Percentiles rank a stretch among this genome's conserved stretches.
phyloP scores from a whole-genome alignment of 176 grass and related monocot genomes.

The Zoysia pacifica region DNA sequence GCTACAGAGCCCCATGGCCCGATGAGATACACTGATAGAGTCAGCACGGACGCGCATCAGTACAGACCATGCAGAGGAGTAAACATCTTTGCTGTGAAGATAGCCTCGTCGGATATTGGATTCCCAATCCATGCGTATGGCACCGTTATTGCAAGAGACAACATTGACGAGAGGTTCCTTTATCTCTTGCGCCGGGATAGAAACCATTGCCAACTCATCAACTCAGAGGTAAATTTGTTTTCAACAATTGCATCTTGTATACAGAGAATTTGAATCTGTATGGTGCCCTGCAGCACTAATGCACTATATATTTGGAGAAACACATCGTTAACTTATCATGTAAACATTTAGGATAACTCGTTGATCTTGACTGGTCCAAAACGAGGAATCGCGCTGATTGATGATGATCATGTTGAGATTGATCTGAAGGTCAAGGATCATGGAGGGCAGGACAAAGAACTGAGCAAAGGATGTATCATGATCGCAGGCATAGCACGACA shows the following conservation, averaged over 20 bases:
- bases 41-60: not conserved
- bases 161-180: not conserved
- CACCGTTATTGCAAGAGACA: not conserved
- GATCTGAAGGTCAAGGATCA: too few relatives aligned
- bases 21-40: conserved; percentile 8
- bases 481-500: too few relatives aligned
- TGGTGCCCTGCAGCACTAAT: not conserved
- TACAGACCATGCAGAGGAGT: not conserved
- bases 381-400: too few relatives aligned
- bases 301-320: not conserved
- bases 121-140: not conserved
- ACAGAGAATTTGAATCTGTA: not conserved
- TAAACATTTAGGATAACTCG: too few relatives aligned
- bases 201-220: not conserved
- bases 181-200: not conserved
- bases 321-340: too few relatives aligned
- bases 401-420: too few relatives aligned
- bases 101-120: not conserved
- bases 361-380: too few relatives aligned
- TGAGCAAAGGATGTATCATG: too few relatives aligned
- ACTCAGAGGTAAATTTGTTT: not conserved
- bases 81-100: not conserved
- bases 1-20: not conserved
- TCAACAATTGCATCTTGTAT: not conserved
- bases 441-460: too few relatives aligned